A percentile compares a stretch with the other conserved stretches of the same genome.
phyloP scores from a whole-genome alignment of 371 early-diverging fungal genomes.

The Actinomortierella wolfii region DNA sequence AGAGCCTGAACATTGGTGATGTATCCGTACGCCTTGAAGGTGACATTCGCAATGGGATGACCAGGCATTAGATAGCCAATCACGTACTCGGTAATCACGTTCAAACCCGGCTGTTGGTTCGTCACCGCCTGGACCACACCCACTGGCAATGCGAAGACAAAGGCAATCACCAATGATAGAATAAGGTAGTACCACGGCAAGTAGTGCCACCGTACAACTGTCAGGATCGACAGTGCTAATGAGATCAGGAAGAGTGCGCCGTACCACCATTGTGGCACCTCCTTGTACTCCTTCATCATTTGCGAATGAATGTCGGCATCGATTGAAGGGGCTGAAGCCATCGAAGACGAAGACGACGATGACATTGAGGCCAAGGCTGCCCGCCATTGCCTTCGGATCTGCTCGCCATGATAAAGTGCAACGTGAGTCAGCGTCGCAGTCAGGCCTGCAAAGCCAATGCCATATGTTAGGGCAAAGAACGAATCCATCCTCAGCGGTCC shows the following conservation, averaged over 20 bases:
- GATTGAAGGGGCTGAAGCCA: slow-evolving; percentile 12
- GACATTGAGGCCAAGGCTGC: slow-evolving; percentile 5
- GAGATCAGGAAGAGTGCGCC: slow-evolving; percentile 57
- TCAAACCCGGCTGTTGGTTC: slow-evolving; percentile 66
- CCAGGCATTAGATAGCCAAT: slow-evolving; percentile 65
- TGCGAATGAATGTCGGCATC: slow-evolving; percentile 28
- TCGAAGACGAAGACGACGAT: too few species aligned
- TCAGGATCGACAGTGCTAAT: slow-evolving; percentile 59
- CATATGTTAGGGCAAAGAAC: slow-evolving; percentile 57
- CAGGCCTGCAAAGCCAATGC: slow-evolving; percentile 39
- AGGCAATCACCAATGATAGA: slow-evolving; percentile 65
- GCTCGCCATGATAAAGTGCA: slow-evolving; percentile 52
- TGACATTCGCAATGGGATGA: slow-evolving; percentile 46
- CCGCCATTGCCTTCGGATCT: slow-evolving; percentile 38
- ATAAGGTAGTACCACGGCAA: slow-evolving; percentile 74
- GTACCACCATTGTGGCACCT: slow-evolving; percentile 82
- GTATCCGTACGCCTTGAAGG: slow-evolving; percentile 56
- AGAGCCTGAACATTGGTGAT: slow-evolving; percentile 54
- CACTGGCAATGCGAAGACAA: slow-evolving; percentile 74
- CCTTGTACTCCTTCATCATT: slow-evolving; percentile 53
- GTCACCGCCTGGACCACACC: slow-evolving; percentile 78
- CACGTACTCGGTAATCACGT: slow-evolving; percentile 70
- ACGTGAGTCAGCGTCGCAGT: slow-evolving; percentile 61
- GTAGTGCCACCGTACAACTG: slow-evolving; percentile 58
- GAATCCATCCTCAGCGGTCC: slow-evolving; percentile 70